Evolutionary conservation across 805 yeast genomes (phyloP).

Genomic region (Metschnikowia koreensis): DNA sequence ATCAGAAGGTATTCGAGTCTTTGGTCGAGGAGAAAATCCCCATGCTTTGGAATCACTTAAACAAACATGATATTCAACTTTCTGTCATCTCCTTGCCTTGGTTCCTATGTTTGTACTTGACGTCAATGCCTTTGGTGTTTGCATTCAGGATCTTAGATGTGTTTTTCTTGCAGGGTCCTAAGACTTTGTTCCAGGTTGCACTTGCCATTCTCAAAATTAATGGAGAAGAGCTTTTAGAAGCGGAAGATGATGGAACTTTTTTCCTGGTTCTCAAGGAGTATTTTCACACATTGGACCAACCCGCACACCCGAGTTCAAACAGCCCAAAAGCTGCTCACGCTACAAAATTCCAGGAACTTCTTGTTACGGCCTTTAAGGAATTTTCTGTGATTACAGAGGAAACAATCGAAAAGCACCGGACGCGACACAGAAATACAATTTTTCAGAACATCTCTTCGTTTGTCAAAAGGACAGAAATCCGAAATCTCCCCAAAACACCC

Average conservation of each 20-base stretch:
- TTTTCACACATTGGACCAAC: constrained; percentile 71
- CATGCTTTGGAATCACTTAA: constrained; percentile 77
- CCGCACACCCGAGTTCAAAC: constrained; percentile 71
- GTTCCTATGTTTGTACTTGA: constrained; percentile 87
- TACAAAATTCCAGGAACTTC: constrained; percentile 83
- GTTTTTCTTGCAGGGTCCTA: constrained; percentile 85
- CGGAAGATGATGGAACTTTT: constrained; percentile 91
- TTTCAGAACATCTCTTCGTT: constrained; percentile 84
- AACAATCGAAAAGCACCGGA: constrained; percentile 64
- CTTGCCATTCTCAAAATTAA: constrained; percentile 85
- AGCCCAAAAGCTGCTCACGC: constrained; percentile 63
- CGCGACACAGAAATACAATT: constrained; percentile 70
- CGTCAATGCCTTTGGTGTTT: constrained; percentile 90
- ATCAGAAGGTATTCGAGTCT: constrained; percentile 90
- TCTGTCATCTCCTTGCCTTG: constrained; percentile 94
- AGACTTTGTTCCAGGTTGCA: constrained; percentile 87
- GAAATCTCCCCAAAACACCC: constrained; percentile 76
- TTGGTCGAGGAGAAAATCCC: constrained; percentile 91
- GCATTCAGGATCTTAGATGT: constrained; percentile 91
- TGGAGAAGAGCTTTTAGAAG: constrained; percentile 75
- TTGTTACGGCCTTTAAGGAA: constrained; percentile 91
- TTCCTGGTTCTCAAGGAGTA: constrained; percentile 81
- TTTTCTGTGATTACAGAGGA: constrained; percentile 78
- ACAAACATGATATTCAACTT: constrained; percentile 77
- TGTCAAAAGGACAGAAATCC: constrained; percentile 85